These are phyloP conservation scores for Pulveroboletus sp. DNA, from an alignment of 768 basidiomycete species.

Conservation along the genomic window DNA sequence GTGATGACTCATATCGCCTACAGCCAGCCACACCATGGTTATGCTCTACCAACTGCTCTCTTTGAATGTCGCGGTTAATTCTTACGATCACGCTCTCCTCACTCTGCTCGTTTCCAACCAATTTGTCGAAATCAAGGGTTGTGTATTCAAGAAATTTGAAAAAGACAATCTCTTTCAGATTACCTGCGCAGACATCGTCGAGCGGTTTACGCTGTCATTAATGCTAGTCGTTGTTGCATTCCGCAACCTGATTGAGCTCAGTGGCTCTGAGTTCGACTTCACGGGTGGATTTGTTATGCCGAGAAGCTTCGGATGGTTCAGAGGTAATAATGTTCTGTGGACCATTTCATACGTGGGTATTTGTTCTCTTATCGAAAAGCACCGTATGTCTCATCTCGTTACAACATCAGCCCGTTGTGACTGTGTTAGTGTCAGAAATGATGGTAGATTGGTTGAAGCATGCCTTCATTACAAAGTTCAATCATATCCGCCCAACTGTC, in stretches of 20 bases:
- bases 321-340: conserved; percentile 74
- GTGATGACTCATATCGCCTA: background rate
- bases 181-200: conserved; percentile 98
- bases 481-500: conserved; percentile 92
- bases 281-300: conserved; percentile 66
- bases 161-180: conserved; percentile 99
- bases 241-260: conserved; percentile 91
- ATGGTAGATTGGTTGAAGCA: conserved; percentile 98
- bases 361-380: background rate
- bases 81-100: conserved; percentile 92
- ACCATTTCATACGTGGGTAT: conserved; percentile 82
- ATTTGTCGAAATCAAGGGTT: conserved; percentile 99
- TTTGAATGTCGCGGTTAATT: conserved; percentile 96
- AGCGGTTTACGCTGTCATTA: conserved; percentile 85
- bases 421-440: conserved; percentile 89
- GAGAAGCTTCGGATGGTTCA: conserved; percentile 80
- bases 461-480: conserved; percentile 99
- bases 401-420: conserved; percentile 71
- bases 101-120: conserved; percentile 96
- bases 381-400: background rate
- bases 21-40: conserved; percentile 87
- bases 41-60: conserved; percentile 95
- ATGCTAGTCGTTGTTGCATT: conserved; percentile 92
- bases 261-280: conserved; percentile 84
- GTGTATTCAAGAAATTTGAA: conserved; percentile 99